Evolutionary conservation across 352 stramenopile species (phyloP).

Genomic region (Phytopythium aichiense): DNA sequence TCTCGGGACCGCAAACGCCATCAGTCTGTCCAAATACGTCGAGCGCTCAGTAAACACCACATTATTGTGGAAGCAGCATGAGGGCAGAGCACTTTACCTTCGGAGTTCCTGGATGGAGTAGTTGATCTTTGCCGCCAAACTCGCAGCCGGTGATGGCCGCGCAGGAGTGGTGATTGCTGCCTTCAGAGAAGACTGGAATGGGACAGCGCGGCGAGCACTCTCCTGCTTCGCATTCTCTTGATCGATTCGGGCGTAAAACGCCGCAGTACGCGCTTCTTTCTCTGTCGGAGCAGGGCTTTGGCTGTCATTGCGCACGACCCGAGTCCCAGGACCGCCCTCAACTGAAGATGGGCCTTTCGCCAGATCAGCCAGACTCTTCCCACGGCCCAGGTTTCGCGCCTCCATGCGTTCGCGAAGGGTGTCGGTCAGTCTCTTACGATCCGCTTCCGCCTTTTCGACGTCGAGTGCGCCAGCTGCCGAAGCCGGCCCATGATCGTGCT

Average conservation of each 20-base stretch:
- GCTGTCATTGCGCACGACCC: constrained; percentile 2
- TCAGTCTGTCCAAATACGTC: neutral
- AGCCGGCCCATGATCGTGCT: neutral
- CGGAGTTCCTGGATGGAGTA: constrained; percentile 53
- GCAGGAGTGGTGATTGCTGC: constrained; percentile 23
- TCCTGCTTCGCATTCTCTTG: constrained; percentile 48
- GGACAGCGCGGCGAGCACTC: constrained; percentile 23
- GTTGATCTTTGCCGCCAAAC: constrained; percentile 32
- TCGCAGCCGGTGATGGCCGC: neutral
- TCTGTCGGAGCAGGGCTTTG: constrained; percentile 12
- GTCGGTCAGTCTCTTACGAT: constrained; percentile 33
- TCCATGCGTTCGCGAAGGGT: constrained; percentile 39
- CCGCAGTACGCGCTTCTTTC: constrained; percentile 42
- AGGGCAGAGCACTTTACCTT: constrained; percentile 23
- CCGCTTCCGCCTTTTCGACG: constrained; percentile 16
- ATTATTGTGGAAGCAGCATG: neutral
- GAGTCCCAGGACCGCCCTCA: constrained; percentile 6
- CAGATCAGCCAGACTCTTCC: constrained; percentile 30
- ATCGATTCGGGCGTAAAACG: constrained; percentile 56
- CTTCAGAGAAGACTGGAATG: constrained; percentile 52
- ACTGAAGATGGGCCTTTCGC: constrained; percentile 22
- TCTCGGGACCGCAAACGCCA: constrained; percentile 21
- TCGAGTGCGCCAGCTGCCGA: neutral
- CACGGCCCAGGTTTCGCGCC: constrained; percentile 31
- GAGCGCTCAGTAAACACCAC: neutral